phyloP scores from a whole-genome alignment of 306 rosid genomes.

The Bauhinia variegata region DNA sequence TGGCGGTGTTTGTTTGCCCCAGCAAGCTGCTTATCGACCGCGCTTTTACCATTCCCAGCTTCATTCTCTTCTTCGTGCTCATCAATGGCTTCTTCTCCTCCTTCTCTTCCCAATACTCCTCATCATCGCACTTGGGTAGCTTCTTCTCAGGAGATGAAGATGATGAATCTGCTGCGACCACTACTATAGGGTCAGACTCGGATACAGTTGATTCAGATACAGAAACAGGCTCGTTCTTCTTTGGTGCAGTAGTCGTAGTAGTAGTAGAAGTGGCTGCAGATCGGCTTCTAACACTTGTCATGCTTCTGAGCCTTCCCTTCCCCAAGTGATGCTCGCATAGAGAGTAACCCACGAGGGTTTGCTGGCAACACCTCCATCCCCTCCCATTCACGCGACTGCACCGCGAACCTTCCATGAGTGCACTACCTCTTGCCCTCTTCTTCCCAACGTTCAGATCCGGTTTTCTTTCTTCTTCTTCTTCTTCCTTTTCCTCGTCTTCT shows the following conservation, averaged over 20 bases:
- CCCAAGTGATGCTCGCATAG: constrained; percentile 98
- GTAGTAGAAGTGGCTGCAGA: constrained; percentile 24
- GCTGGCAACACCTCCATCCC: constrained; percentile 96
- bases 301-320: constrained; percentile 85
- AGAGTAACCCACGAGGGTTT: constrained; percentile 94
- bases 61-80: constrained; percentile 41
- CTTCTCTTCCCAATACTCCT: not conserved
- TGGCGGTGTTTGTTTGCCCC: constrained; percentile 49
- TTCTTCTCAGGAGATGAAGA: constrained; percentile 29
- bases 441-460: constrained; percentile 15
- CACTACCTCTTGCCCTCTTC: constrained; percentile 54
- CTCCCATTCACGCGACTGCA: constrained; percentile 99
- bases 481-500: not conserved
- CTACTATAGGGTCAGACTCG: not conserved
- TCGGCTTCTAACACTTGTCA: constrained; percentile 73
- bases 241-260: not conserved
- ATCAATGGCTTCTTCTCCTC: constrained; percentile 34
- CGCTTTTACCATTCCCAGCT: constrained; percentile 62
- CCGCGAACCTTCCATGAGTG: constrained; percentile 91
- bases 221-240: not conserved
- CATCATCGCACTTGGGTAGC: not conserved
- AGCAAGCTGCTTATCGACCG: constrained; percentile 72
- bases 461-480: constrained; percentile 13
- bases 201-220: too few species aligned
- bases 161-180: constrained; percentile 5